Evolutionary conservation across 1,139 yeast species (phyloP).

Genomic region (Protomyces pachydermus): DNA sequence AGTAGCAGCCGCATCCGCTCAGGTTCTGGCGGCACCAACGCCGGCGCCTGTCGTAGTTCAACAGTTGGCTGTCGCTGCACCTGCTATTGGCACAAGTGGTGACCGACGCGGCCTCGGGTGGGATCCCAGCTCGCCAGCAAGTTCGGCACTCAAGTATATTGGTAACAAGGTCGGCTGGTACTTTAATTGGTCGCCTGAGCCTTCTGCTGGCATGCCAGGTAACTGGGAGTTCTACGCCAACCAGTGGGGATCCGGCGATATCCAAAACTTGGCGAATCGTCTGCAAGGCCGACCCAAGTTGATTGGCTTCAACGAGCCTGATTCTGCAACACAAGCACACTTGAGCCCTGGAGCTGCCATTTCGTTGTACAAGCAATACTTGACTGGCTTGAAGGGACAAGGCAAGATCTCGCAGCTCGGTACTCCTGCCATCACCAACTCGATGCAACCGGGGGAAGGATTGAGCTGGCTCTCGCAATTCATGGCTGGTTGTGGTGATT

Average conservation of each 20-base stretch:
- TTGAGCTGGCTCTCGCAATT: slow-evolving; percentile 14
- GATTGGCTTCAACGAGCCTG: slow-evolving; percentile 27
- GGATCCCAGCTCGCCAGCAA: slow-evolving; percentile 7
- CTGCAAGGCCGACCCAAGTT: slow-evolving; percentile 12
- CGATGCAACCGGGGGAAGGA: slow-evolving; percentile 14
- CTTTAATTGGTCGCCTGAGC: slow-evolving; percentile 23
- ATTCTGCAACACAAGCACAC: slow-evolving; percentile 19
- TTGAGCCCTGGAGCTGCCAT: slow-evolving; percentile 13
- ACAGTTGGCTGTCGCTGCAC: background rate
- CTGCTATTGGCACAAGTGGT: slow-evolving; percentile 1
- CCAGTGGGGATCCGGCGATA: slow-evolving; percentile 14
- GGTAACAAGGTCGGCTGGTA: slow-evolving; percentile 23
- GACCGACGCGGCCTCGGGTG: slow-evolving; percentile 20
- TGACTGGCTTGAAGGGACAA: slow-evolving; percentile 5
- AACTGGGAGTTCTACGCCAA: slow-evolving; percentile 24
- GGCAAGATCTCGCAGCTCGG: slow-evolving; percentile 22
- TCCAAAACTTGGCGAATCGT: slow-evolving; percentile 10
- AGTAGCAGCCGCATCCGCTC: background rate
- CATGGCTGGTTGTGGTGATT: slow-evolving; percentile 16
- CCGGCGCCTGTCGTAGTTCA: slow-evolving; percentile 1
- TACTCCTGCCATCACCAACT: slow-evolving; percentile 25
- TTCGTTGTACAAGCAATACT: slow-evolving; percentile 12
- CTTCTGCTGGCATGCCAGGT: slow-evolving; percentile 16
- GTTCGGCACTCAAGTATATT: background rate
- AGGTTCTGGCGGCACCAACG: background rate